phyloP scores from a whole-genome alignment of 1,284 basidiomycete genomes.

The Pterulicium gracile region DNA sequence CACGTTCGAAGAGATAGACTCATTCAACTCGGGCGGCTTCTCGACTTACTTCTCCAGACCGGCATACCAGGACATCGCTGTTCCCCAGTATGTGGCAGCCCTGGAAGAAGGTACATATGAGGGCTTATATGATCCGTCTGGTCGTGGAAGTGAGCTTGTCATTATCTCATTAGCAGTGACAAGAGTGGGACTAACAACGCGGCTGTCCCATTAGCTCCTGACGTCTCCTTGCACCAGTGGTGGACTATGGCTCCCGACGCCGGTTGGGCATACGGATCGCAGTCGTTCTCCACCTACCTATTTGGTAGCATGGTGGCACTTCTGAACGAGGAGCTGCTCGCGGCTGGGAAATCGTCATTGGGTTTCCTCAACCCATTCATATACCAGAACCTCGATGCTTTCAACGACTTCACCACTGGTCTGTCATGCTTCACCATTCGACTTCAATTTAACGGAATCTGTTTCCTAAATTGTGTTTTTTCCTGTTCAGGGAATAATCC shows the following conservation, averaged over 20 bases:
- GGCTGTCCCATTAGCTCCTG: background rate
- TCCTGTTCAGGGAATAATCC: slow-evolving; percentile 20
- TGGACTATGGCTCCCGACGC: slow-evolving; percentile 35
- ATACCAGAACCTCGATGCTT: slow-evolving; percentile 22
- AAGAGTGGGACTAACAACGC: too few species aligned
- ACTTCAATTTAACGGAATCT: too few species aligned
- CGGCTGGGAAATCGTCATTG: slow-evolving; percentile 22
- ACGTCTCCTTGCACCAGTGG: slow-evolving; percentile 13
- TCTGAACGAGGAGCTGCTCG: slow-evolving; percentile 30
- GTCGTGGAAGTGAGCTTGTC: slow-evolving; percentile 8
- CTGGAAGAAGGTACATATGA: slow-evolving; percentile 5
- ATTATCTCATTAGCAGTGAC: too few species aligned
- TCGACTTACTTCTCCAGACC: slow-evolving; percentile 17
- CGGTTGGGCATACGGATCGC: too few species aligned
- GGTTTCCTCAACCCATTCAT: slow-evolving; percentile 42
- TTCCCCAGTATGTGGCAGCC: slow-evolving; percentile 15
- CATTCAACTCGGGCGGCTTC: background rate
- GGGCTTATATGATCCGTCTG: slow-evolving; percentile 6
- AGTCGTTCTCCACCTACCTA: slow-evolving; percentile 30
- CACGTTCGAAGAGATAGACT: background rate
- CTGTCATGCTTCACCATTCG: too few species aligned
- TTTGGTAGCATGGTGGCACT: slow-evolving; percentile 31
- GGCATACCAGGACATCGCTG: slow-evolving; percentile 18
- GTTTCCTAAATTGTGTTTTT: background rate
- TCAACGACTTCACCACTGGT: slow-evolving; percentile 30